Base-by-base conservation (phyloP, 2,329 filamentous ascomycete species). In the Aspergillus glaucus region DNA sequence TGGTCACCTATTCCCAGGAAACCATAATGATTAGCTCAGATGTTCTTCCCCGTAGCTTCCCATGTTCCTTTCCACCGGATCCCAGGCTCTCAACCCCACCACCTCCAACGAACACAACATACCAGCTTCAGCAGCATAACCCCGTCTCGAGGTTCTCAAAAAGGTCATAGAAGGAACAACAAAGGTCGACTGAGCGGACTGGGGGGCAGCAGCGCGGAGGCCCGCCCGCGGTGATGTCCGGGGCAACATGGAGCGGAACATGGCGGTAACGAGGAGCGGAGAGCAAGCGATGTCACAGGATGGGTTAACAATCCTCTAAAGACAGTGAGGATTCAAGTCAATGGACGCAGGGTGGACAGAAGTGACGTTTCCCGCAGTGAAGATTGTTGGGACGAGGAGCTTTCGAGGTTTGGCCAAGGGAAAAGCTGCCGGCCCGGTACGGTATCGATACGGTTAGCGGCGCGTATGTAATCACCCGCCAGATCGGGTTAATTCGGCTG, bases 1-100 rank as follows among this genome's bases (percentile, higher is more conserved):
- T 95, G 94, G 73, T 96, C 89, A 72, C 91, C 89, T 89, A 70
- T 59, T 52, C 22, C 24, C 47, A 48, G 50, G 47, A 12, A 46
- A 46, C 40, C 44, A 50, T 21, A 40, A 19, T 12, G 15, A 40
- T 40, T 40, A 40, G 37, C 37, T 21, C 37, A 40, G 37, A 19
- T 19, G 15, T 40, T 53, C 28, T 54, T 58, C 46, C 37, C 48
- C 30, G 44, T 40, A 28, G 46, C 55, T 50, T 61, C 60, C 47
- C 41, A 53, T 36, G 46, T 51, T 44, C 54, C 59, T 46, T 55
- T 59, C 55, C 50, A 44, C 37, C 51, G 55, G 48, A 36, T 46
- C 19, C 17, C 12, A 41, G 17, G 26, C 32, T 36, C 19, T 7
- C n/a, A 32, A 8, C 28, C 41, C 34, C 40, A 44, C 21, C 30